Evolutionary conservation across 139 green algal species (phyloP).

Genomic region (Chlorella sorokiniana): DNA sequence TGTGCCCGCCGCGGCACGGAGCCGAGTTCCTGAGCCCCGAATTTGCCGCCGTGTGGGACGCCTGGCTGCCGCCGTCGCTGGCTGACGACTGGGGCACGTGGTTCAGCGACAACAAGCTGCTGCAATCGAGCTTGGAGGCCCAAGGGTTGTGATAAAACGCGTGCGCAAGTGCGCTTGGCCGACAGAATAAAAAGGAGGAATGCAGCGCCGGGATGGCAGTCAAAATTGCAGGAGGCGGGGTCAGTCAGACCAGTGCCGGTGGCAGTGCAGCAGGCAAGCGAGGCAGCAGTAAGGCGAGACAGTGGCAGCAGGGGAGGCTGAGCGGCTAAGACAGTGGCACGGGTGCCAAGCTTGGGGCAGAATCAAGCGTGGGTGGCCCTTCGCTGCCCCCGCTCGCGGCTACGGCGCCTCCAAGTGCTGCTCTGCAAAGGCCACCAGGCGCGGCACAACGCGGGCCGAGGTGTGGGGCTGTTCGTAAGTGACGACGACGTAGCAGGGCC

Average conservation of each 20-base stretch:
- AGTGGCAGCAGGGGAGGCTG: no score
- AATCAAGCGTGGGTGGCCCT: no score
- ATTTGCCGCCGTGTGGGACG: slow-evolving; percentile 18
- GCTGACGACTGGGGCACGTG: slow-evolving; percentile 8
- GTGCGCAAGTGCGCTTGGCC: no score
- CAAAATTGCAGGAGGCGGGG: no score
- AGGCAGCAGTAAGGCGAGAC: no score
- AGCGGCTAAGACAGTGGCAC: no score
- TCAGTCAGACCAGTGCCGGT: no score
- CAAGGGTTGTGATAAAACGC: neutral
- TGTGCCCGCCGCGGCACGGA: slow-evolving; percentile 34
- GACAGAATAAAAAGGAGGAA: no score
- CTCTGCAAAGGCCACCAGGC: slow-evolving; percentile 62
- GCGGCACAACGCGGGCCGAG: slow-evolving; percentile 66
- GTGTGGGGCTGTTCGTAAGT: slow-evolving; percentile 76
- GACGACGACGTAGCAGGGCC: slow-evolving; percentile 50
- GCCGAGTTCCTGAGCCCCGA: slow-evolving; percentile 15
- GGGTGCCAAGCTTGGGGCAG: no score
- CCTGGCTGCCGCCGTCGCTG: slow-evolving; percentile 16
- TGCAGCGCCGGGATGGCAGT: neutral
- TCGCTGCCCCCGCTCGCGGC: no score
- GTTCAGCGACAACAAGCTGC: slow-evolving; percentile 34
- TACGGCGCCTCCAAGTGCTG: slow-evolving; percentile 39
- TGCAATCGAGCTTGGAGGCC: slow-evolving; percentile 5
- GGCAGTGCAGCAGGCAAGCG: no score